These are phyloP conservation scores for Tricholoma terreum DNA, from an alignment of 768 basidiomycete species.

Conservation along the genomic window DNA sequence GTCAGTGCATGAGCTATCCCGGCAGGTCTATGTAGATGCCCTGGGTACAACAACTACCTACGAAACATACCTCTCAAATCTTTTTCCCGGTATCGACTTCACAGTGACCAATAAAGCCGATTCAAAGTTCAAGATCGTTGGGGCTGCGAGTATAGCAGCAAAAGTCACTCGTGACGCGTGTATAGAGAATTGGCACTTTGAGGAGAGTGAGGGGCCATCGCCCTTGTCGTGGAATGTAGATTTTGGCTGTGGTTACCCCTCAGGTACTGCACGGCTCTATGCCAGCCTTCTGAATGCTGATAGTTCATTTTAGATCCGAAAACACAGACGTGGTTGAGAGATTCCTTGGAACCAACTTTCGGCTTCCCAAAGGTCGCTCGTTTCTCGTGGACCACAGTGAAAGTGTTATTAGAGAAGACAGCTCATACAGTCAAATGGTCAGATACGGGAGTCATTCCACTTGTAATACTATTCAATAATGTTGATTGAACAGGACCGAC, in stretches of 20 bases:
- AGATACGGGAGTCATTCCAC: constrained; percentile 3
- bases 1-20: not conserved
- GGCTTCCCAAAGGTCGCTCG: constrained; percentile 88
- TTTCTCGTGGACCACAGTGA: constrained; percentile 96
- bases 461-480: constrained; percentile 1
- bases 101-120: constrained; percentile 94
- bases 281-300: not conserved
- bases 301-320: constrained; percentile 68
- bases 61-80: constrained; percentile 72
- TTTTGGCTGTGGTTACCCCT: constrained; percentile 89
- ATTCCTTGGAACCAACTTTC: constrained; percentile 80
- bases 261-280: constrained; percentile 44
- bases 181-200: constrained; percentile 81
- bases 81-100: constrained; percentile 84
- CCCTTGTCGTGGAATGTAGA: constrained; percentile 26
- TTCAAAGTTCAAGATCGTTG: constrained; percentile 93
- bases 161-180: constrained; percentile 95
- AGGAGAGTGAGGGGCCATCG: constrained; percentile 46
- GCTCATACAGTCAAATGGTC: constrained; percentile 84
- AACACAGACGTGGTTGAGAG: constrained; percentile 82
- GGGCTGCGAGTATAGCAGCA: constrained; percentile 96
- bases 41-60: constrained; percentile 86
- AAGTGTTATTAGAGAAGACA: constrained; percentile 75
- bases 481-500: constrained; percentile 58
- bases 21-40: constrained; percentile 90